A percentile compares a stretch with the other conserved stretches of the same genome.
Evolutionary conservation across 78 protist species (phyloP).

Genomic region (Protostelium mycophagum): DNA sequence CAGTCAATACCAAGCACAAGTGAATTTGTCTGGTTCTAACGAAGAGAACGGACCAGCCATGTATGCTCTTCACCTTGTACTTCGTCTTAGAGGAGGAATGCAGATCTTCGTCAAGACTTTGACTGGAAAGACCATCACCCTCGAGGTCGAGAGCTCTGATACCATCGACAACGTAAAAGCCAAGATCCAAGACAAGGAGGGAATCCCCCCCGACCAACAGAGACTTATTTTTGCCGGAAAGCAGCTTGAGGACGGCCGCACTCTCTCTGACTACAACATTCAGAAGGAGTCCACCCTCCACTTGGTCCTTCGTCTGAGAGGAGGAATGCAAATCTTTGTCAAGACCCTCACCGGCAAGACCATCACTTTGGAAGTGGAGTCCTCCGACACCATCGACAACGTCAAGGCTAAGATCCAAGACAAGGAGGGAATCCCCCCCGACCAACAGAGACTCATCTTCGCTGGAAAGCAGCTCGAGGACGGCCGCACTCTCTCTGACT

Average conservation of each 20-base stretch:
- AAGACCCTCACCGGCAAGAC: constrained; percentile 98
- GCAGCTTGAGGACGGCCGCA: constrained; percentile 98
- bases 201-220: constrained; percentile 99
- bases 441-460: constrained; percentile 97
- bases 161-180: constrained; percentile 94
- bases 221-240: constrained; percentile 98
- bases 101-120: constrained; percentile 82
- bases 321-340: constrained; percentile 94
- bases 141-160: constrained; percentile 94
- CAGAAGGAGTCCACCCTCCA: constrained; percentile 97
- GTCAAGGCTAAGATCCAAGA: constrained; percentile 98
- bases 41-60: neutral
- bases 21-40: neutral
- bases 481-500: constrained; percentile 92
- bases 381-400: constrained; percentile 92
- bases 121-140: constrained; percentile 79
- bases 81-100: constrained; percentile 67
- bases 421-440: constrained; percentile 99
- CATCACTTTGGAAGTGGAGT: constrained; percentile 97
- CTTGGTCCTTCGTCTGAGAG: constrained; percentile 78
- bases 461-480: constrained; percentile 99
- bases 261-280: constrained; percentile 97
- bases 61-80: constrained; percentile 80
- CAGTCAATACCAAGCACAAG: neutral
- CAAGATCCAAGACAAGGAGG: constrained; percentile 98